Conservation (phyloP, 2,329 filamentous ascomycete species). For the Colletotrichum lentis region DNA sequence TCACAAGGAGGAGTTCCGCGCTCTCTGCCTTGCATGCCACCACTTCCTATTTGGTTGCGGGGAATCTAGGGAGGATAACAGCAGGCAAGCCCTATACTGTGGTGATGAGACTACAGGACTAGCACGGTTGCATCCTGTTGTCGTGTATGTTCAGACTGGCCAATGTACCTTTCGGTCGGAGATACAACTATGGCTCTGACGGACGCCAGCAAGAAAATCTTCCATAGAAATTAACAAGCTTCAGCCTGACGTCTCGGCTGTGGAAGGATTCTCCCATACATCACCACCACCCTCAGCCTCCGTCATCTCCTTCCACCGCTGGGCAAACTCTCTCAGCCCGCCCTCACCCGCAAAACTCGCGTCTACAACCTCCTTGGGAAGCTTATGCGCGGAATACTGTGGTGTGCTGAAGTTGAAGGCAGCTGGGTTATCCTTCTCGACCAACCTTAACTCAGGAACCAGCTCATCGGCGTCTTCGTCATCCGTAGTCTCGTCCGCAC, state of each 20-base stretch:
- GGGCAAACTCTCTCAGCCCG: conserved; percentile 81
- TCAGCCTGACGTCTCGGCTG: neutral
- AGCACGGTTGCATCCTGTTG: neutral
- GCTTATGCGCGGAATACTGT: conserved; percentile 93
- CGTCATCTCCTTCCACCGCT: conserved; percentile 73
- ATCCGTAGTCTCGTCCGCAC: conserved; percentile 49
- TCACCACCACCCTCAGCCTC: conserved; percentile 50
- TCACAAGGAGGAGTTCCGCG: neutral
- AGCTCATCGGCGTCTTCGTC: conserved; percentile 56
- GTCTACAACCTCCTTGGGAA: conserved; percentile 90
- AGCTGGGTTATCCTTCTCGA: conserved; percentile 85
- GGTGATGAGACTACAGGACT: neutral
- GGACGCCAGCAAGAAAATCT: neutral
- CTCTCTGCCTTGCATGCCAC: neutral
- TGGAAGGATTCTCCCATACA: conserved; percentile 48
- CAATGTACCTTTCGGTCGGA: neutral
- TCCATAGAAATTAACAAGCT: neutral
- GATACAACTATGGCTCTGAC: too few relatives aligned
- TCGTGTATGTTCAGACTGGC: neutral
- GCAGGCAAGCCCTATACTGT: neutral
- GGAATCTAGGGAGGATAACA: neutral
- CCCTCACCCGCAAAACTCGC: conserved; percentile 73
- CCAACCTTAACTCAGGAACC: conserved; percentile 77
- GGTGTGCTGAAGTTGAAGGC: conserved; percentile 86
- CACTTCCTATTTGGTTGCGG: neutral